A percentile compares a stretch with the other conserved stretches of the same genome.
Conservation (phyloP, 2,329 filamentous ascomycete species). For the Chrysoporthe puriensis region DNA sequence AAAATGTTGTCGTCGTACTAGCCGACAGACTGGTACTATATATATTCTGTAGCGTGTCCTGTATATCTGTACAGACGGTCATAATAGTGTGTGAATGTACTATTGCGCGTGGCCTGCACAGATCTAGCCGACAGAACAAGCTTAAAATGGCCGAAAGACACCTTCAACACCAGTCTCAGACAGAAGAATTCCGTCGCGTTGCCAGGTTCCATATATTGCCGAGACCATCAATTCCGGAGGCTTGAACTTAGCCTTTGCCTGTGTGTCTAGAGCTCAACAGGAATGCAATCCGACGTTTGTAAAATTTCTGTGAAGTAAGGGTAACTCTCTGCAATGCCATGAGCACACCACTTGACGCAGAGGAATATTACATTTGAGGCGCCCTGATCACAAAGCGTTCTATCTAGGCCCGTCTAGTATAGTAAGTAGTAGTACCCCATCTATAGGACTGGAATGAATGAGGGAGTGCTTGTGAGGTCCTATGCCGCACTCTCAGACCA, state of each 20-base stretch:
- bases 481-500: not conserved
- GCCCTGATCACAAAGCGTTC: not conserved
- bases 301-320: not conserved
- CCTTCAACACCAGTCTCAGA: not conserved
- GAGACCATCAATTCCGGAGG: not conserved
- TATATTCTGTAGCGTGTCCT: not conserved
- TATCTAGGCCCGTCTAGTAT: not conserved
- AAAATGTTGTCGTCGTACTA: not conserved
- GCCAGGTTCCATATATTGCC: not conserved
- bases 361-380: not conserved
- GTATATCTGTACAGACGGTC: not conserved
- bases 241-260: not conserved
- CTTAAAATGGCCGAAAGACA: not conserved
- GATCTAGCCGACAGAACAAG: too few species aligned
- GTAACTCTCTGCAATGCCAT: not conserved
- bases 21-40: not conserved
- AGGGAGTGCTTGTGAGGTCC: not conserved
- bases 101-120: too few species aligned
- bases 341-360: not conserved
- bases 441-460: not conserved
- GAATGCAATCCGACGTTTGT: not conserved
- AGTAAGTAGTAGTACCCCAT: not conserved
- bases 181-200: not conserved
- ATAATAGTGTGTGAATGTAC: too few species aligned
- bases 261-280: not conserved